These are phyloP conservation scores for Gossypioides kirkii DNA, from an alignment of 345 rosid genomes.

Conservation along the genomic window DNA sequence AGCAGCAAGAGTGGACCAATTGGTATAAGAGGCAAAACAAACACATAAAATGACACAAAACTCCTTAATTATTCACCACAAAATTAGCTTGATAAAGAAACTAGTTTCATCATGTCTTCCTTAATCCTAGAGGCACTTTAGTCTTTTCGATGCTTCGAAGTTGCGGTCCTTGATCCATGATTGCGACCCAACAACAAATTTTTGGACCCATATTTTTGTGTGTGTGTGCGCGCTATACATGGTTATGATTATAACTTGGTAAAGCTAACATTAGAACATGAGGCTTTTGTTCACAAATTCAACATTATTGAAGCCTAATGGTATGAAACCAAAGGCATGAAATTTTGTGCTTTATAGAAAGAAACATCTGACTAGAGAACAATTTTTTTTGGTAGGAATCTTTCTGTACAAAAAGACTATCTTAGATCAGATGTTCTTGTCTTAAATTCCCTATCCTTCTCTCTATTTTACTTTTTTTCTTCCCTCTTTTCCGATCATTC, in stretches of 20 bases:
- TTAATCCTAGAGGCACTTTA: not conserved
- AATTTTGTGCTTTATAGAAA: constrained; percentile 25
- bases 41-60: not conserved
- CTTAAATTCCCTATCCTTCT: constrained; percentile 11
- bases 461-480: constrained; percentile 14
- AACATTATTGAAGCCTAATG: not conserved
- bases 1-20: constrained; percentile 14
- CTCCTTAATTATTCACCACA: not conserved
- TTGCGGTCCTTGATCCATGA: constrained; percentile 7
- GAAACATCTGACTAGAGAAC: constrained; percentile 30
- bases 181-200: constrained; percentile 16
- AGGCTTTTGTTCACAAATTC: not conserved
- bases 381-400: constrained; percentile 25
- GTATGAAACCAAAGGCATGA: constrained; percentile 12
- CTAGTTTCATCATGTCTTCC: not conserved
- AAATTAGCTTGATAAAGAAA: not conserved
- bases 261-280: constrained; percentile 12
- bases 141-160: constrained; percentile 6
- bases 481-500: constrained; percentile 18
- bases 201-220: constrained; percentile 6
- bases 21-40: not conserved
- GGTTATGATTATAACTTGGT: not conserved
- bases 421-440: constrained; percentile 8
- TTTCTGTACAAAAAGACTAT: not conserved
- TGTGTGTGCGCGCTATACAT: not conserved